phyloP scores from a whole-genome alignment of 495 filamentous ascomycete species.

The Neurospora sp. region DNA sequence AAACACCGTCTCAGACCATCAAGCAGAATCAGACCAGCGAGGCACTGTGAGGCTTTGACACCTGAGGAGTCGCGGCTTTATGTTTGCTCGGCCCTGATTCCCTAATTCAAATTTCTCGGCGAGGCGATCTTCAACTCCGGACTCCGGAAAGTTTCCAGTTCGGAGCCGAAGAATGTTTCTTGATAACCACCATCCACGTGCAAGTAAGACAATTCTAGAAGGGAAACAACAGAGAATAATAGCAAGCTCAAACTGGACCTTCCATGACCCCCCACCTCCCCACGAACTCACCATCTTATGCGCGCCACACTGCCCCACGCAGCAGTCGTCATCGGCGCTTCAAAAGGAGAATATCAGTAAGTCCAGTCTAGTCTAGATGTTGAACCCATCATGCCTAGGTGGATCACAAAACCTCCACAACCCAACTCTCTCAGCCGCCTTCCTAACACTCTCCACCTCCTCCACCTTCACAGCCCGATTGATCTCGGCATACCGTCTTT shows the following conservation, averaged over 20 bases:
- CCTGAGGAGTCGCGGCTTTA: neutral
- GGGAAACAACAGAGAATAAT: neutral
- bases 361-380: slow-evolving; percentile 37
- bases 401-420: slow-evolving; percentile 68
- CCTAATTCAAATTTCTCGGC: neutral
- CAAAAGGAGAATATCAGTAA: neutral
- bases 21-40: neutral
- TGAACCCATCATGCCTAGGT: slow-evolving; percentile 59
- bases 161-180: neutral
- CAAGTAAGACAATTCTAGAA: neutral
- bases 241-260: neutral
- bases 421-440: slow-evolving; percentile 56
- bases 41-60: neutral
- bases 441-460: slow-evolving; percentile 49
- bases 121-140: neutral
- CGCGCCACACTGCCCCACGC: no score
- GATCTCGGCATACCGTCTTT: slow-evolving; percentile 61
- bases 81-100: neutral
- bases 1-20: neutral
- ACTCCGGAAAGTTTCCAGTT: neutral
- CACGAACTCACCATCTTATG: no score
- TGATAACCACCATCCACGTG: neutral
- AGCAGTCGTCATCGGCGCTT: neutral
- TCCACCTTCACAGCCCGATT: slow-evolving; percentile 56
- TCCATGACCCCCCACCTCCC: neutral